A percentile compares a stretch with the other conserved stretches of the same genome.
These are phyloP conservation scores for Gentiana dahurica DNA, from an alignment of 257 asterid genomes.

Conservation along the genomic window DNA sequence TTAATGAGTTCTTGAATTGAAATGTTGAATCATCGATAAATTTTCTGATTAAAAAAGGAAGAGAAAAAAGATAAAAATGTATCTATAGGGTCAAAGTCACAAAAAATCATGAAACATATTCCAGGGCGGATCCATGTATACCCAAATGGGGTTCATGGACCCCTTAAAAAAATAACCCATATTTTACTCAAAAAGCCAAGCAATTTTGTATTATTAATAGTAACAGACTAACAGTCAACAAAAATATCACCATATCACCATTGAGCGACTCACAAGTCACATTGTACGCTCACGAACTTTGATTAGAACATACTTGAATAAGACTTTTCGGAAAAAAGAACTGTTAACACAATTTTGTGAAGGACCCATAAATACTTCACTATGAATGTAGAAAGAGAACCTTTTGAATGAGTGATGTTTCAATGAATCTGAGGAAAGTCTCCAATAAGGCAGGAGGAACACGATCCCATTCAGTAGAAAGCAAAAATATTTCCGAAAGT, in stretches of 20 bases:
- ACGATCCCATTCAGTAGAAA: conserved; percentile 34
- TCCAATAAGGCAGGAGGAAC: conserved; percentile 39
- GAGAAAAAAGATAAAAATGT: no score
- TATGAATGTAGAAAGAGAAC: conserved; percentile 20
- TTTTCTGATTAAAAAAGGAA: no score
- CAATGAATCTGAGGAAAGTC: conserved; percentile 61
- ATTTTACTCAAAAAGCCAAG: conserved; percentile 52
- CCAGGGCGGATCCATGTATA: no score
- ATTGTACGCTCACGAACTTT: no score
- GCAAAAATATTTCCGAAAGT: conserved; percentile 31
- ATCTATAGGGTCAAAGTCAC: no score
- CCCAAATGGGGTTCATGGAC: no score
- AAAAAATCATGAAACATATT: no score
- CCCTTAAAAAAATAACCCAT: conserved; percentile 28
- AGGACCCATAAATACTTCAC: neutral
- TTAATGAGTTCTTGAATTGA: no score
- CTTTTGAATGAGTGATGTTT: conserved; percentile 49
- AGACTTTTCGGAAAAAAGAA: neutral
- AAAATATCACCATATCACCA: no score
- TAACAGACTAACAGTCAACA: no score
- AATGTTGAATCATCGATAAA: no score
- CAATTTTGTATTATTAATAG: no score
- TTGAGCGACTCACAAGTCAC: conserved; percentile 1
- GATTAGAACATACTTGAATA: neutral
- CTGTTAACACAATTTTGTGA: neutral